Base-by-base conservation (phyloP, 2,329 filamentous ascomycete species). In the Botrytis hyacinthi region DNA sequence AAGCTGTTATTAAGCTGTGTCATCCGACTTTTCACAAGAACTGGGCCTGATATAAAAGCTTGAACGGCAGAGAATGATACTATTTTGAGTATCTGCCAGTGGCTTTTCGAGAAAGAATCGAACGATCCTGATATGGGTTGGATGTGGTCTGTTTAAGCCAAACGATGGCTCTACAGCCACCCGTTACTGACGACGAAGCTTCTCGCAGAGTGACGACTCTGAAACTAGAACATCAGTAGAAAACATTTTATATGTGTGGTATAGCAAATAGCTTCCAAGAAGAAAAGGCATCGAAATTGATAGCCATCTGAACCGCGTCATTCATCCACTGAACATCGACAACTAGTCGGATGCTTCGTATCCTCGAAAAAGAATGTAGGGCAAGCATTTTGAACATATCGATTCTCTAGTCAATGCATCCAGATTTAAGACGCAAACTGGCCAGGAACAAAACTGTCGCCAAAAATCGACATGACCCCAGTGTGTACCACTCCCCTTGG, bases 81-180 rank as follows among this genome's bases (percentile, higher is more conserved):
- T 26, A 12, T 20, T 22, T 4, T 48, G 26, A 5, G 26, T 0
- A 66, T 35, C 29, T 35, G 3, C 20, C 10, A 42, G 12, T 6
- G 9, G 2, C 3, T 7, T 7, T 16, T 14, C 2, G 5, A n/a
- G 46, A 9, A 12, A 8, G 4, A 6, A 26, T 35, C 20, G 2
- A n/a, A 51, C 26, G 3, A 6, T n/a, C 6, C 12, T 10, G 5
- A 51, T 54, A 16, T 14, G 1, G 9, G 8, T 12, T 29, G 14
- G 18, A 54, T 29, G 16, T 40, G 32, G 44, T 67, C 32, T 20
- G 42, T 51, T 6, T 4, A 18, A 51, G n/a, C 10, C 26, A 37
- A 54, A 40, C 32, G n/a, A 14, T 40, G 22, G 14, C 32, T 37
- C 16, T 32, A 18, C 16, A n/a, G 37, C 8, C 16, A 40, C n/a